Base-by-base conservation (phyloP, 2,329 filamentous ascomycete genomes). In the Fusarium sp. region DNA sequence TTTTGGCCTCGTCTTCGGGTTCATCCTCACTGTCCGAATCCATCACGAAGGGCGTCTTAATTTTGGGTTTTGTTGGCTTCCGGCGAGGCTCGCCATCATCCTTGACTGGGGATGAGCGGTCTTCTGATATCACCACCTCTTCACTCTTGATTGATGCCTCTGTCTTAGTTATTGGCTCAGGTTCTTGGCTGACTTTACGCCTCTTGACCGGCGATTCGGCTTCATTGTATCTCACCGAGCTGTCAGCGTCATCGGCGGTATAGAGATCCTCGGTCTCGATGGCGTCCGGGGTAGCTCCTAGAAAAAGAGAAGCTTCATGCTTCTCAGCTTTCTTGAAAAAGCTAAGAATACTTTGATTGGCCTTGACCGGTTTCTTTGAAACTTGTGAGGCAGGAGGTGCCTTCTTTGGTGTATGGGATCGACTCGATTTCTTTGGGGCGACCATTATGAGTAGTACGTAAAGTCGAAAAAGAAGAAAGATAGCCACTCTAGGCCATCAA, bases 241-340 rank as follows among this genome's bases (percentile, higher is more conserved):
- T 71, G 57, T 77, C 70, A 47, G 64, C 70, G 45, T 77, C 73
- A 62, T 77, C 71, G 47, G 65, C 70, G 53, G 55, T 49, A 51
- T 78, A 75, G 7, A 76, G 45, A 48, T 78, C 71, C 32, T 78
- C 69, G 13, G 64, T 61, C 14, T 52, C 35, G n/a, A 62, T 56
- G 14, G 56, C n/a, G 10, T 70, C 71, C 3, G 71, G 52, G 4
- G 67, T 43, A 17, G 73, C 67, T n/a, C 76, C 78, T 0, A 83
- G 77, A 68, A 92, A 91, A 11, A 91, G 83, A 20, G 83, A 81
- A 56, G 88, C 81, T 65, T 90, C 84, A 57, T 85, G 80, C 52
- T 86, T 85, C 39, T 87, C 85, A 0, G 87, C 83, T 74, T 92
- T 93, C 73, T 91, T 89, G 75, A 94, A 94, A 77, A 93, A 94